phyloP scores from a whole-genome alignment of 2,329 filamentous ascomycete genomes.

The Hypoxylon sp. region DNA sequence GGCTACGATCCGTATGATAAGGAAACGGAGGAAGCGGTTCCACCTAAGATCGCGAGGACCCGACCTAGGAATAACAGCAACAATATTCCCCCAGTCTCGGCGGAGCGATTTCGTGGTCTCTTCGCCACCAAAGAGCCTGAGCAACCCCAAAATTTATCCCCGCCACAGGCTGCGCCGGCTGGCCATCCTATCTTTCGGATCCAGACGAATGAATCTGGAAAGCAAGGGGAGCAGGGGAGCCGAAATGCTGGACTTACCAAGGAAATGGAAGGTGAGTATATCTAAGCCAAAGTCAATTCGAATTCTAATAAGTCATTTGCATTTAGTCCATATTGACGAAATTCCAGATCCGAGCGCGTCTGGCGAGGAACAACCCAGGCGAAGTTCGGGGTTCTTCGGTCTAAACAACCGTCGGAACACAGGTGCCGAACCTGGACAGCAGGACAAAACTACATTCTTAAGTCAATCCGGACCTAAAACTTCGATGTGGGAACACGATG shows the following conservation, averaged over 20 bases:
- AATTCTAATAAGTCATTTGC: conserved; percentile 47
- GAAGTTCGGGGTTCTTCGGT: conserved; percentile 54
- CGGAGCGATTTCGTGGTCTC: conserved; percentile 62
- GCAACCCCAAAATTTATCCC: conserved; percentile 36
- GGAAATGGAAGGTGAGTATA: conserved; percentile 60
- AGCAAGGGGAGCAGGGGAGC: conserved; percentile 51
- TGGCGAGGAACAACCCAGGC: conserved; percentile 55
- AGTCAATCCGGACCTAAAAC: conserved; percentile 30
- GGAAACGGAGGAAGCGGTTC: conserved; percentile 57
- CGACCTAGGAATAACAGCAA: conserved; percentile 43
- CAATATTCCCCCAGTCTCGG: conserved; percentile 61
- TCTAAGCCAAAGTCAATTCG: conserved; percentile 29
- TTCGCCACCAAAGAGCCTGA: conserved; percentile 52
- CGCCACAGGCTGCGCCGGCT: conserved; percentile 37
- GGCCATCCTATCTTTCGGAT: conserved; percentile 53
- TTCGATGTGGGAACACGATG: conserved; percentile 40
- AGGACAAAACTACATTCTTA: conserved; percentile 58
- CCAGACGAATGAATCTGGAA: conserved; percentile 55
- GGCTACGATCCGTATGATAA: conserved; percentile 61
- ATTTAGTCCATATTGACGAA: conserved; percentile 53
- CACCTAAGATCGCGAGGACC: conserved; percentile 29
- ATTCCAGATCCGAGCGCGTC: conserved; percentile 57
- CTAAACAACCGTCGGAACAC: conserved; percentile 48
- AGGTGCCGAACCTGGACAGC: conserved; percentile 34
- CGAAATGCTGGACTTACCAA: conserved; percentile 59